These are phyloP conservation scores for Lotus japonicus DNA, from an alignment of 306 rosid species.

Conservation along the genomic window DNA sequence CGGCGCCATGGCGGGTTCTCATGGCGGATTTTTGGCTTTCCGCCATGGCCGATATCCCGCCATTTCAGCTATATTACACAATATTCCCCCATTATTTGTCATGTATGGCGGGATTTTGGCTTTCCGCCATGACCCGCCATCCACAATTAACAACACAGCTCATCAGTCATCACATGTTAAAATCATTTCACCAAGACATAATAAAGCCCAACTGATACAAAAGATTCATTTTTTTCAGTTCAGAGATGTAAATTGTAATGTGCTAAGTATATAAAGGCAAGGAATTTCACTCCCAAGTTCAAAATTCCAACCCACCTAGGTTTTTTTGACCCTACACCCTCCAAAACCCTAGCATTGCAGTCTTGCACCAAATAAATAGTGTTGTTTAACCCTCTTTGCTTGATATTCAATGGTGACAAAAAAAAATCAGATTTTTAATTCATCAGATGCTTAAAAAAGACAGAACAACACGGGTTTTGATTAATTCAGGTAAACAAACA, in stretches of 20 bases:
- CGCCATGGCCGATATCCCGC: no score
- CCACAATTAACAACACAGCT: no score
- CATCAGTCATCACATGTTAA: neutral
- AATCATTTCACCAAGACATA: neutral
- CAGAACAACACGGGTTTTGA: conserved; percentile 4
- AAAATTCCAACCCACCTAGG: neutral
- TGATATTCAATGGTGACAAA: neutral
- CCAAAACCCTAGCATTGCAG: neutral
- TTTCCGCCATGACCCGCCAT: no score
- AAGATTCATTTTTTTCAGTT: neutral
- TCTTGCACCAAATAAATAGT: neutral
- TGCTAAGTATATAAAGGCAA: neutral
- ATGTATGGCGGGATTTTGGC: no score
- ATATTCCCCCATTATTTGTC: no score
- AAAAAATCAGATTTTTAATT: neutral
- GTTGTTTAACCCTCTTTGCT: neutral
- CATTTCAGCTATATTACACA: no score
- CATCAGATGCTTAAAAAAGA: neutral
- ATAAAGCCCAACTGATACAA: neutral
- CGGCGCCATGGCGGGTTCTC: no score
- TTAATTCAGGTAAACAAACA: neutral
- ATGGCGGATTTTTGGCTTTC: no score
- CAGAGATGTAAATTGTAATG: no score
- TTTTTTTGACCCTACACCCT: neutral
- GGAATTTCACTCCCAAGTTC: neutral